Evolutionary conservation across 805 yeast genomes (phyloP), one percentile per base, ranked within the genome.

Genomic region (Saccharomycopsis amapae): DNA sequence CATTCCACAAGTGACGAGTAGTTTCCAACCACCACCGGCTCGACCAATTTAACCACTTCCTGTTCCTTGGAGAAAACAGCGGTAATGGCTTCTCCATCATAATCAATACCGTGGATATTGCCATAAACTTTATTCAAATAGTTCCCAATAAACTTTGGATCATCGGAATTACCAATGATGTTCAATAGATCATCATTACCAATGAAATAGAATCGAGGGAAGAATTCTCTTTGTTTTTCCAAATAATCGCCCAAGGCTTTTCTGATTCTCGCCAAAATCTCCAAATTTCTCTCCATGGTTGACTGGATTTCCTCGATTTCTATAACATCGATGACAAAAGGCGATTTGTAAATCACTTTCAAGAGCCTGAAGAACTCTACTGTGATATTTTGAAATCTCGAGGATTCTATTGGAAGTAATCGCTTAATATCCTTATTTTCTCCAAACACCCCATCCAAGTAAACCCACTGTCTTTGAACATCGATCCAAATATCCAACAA

Each of bases 101-200:
- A 60, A 0, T 61, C 54, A 2, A 85, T 53, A 2, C 65, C 56
- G 0, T 70, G 53, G 2, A 87, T 65, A 1, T 90, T 94, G 3
- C 77, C 60, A 58, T 84, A 88, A 80, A 88, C 73, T 56, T 84
- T 85, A 39, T 68, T 67, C 41, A 88, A 62, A 56, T 82, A 88
- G 38, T 68, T 71, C 15, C 79, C 78, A 3, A 81, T 66, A 5
- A 68, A 53, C 2, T 38, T 35, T 1, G 76, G 54, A 52, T 79
- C 73, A 4, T 58, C 63, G 0, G 77, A 65, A 42, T 80, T 73
- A 2, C 97, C 96, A 30, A 90, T 73, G 33, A 90, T 73, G 50
- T 86, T 95, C 28, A 90, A 65, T 25, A 90, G 63, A 58, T 90
- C 96, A 49, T 88, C 96, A 58, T 90, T 90, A 4, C 97, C 96